Evolutionary conservation across 169 alveolate genomes (phyloP).

Genomic region (Plasmodium chabaudi): DNA sequence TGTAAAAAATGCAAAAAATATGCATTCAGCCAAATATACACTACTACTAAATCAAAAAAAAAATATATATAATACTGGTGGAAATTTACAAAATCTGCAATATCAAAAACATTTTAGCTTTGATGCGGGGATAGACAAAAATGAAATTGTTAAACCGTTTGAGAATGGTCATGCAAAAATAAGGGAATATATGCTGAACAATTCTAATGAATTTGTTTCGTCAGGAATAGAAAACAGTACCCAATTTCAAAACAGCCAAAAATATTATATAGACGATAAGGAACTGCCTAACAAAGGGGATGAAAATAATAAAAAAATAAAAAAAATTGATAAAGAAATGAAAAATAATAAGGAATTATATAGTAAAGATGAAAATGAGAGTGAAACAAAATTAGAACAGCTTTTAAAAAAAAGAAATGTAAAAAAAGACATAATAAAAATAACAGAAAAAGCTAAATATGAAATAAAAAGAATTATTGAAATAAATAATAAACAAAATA

Average conservation of each 20-base stretch:
- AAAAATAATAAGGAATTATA: background rate
- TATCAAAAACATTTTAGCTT: background rate
- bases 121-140: background rate
- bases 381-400: constrained; percentile 30
- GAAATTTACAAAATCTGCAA: background rate
- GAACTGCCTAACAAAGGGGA: background rate
- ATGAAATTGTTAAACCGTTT: background rate
- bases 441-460: constrained; percentile 50
- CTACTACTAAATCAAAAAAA: too few species aligned
- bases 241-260: background rate
- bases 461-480: constrained; percentile 44
- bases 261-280: background rate
- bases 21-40: too few species aligned
- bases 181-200: constrained; percentile 43
- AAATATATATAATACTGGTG: background rate
- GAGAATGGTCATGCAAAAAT: background rate
- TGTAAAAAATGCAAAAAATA: too few species aligned
- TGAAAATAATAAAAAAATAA: background rate
- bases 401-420: constrained; percentile 52
- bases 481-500: constrained; percentile 17
- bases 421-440: constrained; percentile 50
- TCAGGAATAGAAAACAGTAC: background rate
- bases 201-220: constrained; percentile 37
- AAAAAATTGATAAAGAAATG: background rate
- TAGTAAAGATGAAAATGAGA: background rate